Percentiles rank a stretch among this genome's conserved stretches.
phyloP scores from a whole-genome alignment of 495 filamentous ascomycete genomes.

The Staphylotrichum longicolle region DNA sequence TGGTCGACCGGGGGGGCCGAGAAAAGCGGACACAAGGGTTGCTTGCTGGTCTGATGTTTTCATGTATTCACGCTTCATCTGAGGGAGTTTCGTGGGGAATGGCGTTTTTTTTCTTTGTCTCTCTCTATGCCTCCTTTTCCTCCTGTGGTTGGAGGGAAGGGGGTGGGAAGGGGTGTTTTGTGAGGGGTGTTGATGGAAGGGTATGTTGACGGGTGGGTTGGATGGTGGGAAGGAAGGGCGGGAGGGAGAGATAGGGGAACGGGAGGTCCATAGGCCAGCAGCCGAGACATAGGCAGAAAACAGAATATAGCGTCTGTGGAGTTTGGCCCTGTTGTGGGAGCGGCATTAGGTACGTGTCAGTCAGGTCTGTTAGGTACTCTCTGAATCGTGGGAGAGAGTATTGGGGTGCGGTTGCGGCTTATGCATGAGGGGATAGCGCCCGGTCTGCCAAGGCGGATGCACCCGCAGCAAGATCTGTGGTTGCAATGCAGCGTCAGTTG shows the following conservation, averaged over 20 bases:
- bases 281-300: not conserved
- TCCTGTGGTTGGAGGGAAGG: not conserved
- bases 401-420: too few species aligned
- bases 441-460: not conserved
- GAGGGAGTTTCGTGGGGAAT: slow-evolving; percentile 8
- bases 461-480: slow-evolving; percentile 3
- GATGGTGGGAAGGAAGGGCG: not conserved
- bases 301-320: slow-evolving; percentile 1
- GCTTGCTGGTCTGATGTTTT: not conserved
- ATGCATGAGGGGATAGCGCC: not conserved
- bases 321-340: not conserved
- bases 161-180: not conserved
- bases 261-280: not conserved
- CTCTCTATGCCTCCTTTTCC: not conserved
- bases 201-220: not conserved
- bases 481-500: too few species aligned
- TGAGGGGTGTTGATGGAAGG: not conserved
- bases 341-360: too few species aligned
- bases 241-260: not conserved
- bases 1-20: too few species aligned
- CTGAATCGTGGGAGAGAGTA: too few species aligned
- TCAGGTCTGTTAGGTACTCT: too few species aligned
- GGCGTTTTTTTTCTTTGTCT: slow-evolving; percentile 4
- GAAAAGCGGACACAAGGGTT: too few species aligned
- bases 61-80: slow-evolving; percentile 11